Percentiles rank a stretch among this genome's conserved stretches.
phyloP scores from a whole-genome alignment of 495 filamentous ascomycete genomes.

The Talaromyces proteolyticus region DNA sequence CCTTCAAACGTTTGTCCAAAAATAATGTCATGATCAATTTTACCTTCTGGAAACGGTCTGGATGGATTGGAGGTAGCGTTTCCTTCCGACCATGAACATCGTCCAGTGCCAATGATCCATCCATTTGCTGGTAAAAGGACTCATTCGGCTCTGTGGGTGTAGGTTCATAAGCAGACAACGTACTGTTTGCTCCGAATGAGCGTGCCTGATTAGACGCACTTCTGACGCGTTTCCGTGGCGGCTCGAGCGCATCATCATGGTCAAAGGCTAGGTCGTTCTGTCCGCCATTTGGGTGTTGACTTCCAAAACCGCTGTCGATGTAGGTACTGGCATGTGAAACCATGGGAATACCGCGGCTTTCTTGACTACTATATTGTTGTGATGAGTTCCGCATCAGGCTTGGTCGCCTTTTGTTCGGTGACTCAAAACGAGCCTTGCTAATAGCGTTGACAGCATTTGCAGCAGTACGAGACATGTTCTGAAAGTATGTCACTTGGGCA shows the following conservation, averaged over 20 bases:
- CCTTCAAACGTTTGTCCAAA: constrained; percentile 58
- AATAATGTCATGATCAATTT: constrained; percentile 83
- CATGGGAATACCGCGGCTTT: constrained; percentile 42
- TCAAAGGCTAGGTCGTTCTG: constrained; percentile 35
- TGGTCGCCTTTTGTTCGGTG: constrained; percentile 54
- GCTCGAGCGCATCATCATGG: constrained; percentile 60
- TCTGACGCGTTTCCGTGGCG: constrained; percentile 76
- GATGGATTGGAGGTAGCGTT: constrained; percentile 62
- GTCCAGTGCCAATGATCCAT: constrained; percentile 42
- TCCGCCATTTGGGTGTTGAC: constrained; percentile 34
- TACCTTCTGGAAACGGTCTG: constrained; percentile 66
- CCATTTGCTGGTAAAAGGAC: constrained; percentile 67
- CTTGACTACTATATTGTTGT: constrained; percentile 58
- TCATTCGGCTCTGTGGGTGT: constrained; percentile 86
- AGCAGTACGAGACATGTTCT: constrained; percentile 89
- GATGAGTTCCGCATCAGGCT: constrained; percentile 48
- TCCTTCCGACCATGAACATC: constrained; percentile 55
- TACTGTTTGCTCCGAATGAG: constrained; percentile 29
- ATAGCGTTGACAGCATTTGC: constrained; percentile 90
- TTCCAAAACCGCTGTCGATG: constrained; percentile 58
- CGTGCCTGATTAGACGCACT: constrained; percentile 44
- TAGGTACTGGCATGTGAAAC: constrained; percentile 66
- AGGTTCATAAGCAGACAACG: constrained; percentile 36
- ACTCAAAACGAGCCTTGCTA: constrained; percentile 91
- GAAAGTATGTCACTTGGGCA: constrained; percentile 81